These are phyloP conservation scores for Phytophthora constricta DNA, from an alignment of 352 stramenopile species.

Conservation along the genomic window DNA sequence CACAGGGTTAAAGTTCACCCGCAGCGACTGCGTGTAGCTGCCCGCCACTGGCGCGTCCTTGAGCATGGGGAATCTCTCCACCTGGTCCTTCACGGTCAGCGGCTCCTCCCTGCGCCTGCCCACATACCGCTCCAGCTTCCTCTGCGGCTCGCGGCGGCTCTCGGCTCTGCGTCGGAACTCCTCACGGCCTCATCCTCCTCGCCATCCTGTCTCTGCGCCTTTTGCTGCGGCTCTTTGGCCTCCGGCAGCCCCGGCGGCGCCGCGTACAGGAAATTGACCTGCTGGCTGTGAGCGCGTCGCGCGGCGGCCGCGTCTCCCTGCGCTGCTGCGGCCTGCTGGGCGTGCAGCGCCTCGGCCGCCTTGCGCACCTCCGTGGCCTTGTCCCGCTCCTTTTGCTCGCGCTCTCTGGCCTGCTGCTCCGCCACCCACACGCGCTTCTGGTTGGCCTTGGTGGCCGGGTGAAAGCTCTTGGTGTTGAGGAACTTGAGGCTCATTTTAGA, in stretches of 20 bases:
- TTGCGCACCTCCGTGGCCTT: conserved; percentile 75
- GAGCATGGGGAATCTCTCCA: conserved; percentile 90
- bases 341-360: conserved; percentile 52
- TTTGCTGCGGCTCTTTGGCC: conserved; percentile 36
- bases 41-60: conserved; percentile 90
- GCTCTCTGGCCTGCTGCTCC: conserved; percentile 69
- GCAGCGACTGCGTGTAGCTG: conserved; percentile 79
- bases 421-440: conserved; percentile 88
- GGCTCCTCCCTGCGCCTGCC: conserved; percentile 68
- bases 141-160: conserved; percentile 44
- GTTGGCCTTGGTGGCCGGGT: conserved; percentile 81
- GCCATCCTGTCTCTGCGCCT: conserved; percentile 41
- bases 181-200: conserved; percentile 69
- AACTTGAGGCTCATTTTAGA: conserved; percentile 79
- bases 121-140: conserved; percentile 79
- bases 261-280: conserved; percentile 82
- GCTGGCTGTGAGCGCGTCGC: conserved; percentile 50
- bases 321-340: conserved; percentile 64
- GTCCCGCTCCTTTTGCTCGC: conserved; percentile 60
- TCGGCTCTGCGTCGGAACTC: conserved; percentile 75
- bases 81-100: conserved; percentile 84
- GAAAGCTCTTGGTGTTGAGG: conserved; percentile 82
- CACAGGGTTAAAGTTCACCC: conserved; percentile 90
- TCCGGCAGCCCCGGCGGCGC: conserved; percentile 68
- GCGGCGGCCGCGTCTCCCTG: conserved; percentile 59